These are phyloP conservation scores for Monilinia vaccinii-corymbosi DNA, from an alignment of 2,329 filamentous ascomycete genomes.

Conservation along the genomic window DNA sequence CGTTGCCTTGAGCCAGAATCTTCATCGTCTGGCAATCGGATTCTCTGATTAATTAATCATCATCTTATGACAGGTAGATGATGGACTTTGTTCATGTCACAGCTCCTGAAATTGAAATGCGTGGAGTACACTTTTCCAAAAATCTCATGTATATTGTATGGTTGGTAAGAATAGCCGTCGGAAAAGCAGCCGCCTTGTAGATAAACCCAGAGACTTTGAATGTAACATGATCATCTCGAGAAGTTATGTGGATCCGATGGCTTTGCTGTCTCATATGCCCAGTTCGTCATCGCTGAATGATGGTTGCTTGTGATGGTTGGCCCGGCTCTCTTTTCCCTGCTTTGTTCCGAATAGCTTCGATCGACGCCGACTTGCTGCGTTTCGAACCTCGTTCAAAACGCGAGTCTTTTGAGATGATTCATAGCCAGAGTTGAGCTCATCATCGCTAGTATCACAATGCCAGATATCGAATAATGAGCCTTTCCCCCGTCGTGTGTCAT, in stretches of 20 bases:
- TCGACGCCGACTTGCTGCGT: neutral
- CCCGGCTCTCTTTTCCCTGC: neutral
- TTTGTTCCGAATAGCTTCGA: neutral
- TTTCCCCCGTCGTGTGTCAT: neutral
- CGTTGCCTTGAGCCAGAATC: neutral
- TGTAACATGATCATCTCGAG: neutral
- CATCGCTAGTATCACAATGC: conserved; percentile 25
- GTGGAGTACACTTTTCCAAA: neutral
- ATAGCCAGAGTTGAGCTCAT: conserved; percentile 23
- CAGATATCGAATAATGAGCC: neutral
- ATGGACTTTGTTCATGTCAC: neutral
- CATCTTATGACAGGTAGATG: neutral
- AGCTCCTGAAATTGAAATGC: neutral
- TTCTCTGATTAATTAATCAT: neutral
- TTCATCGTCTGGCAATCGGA: neutral
- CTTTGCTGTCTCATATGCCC: conserved; percentile 19
- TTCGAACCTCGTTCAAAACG: conserved; percentile 16
- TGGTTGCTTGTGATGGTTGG: neutral
- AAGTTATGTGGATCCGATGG: neutral
- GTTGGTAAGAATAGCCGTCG: neutral
- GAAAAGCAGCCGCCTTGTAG: neutral
- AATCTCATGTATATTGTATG: neutral
- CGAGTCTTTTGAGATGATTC: conserved; percentile 14
- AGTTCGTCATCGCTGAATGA: conserved; percentile 26
- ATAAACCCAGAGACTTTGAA: neutral